These are phyloP conservation scores for Paspalum vaginatum DNA, from an alignment of 176 grass and related monocot species.

Conservation along the genomic window DNA sequence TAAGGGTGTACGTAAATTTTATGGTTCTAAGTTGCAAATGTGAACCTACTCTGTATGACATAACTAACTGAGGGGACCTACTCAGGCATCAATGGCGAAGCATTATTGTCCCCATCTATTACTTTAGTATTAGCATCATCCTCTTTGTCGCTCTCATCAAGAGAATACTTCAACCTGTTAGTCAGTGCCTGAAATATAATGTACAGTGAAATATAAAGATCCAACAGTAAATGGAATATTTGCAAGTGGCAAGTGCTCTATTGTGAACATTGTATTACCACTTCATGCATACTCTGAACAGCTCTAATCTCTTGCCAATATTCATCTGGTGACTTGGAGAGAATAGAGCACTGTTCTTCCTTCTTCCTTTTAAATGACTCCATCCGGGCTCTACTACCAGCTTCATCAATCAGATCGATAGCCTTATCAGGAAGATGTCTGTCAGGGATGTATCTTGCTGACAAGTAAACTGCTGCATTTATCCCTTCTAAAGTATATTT, in stretches of 20 bases:
- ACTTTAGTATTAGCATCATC: constrained; percentile 41
- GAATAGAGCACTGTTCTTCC: constrained; percentile 74
- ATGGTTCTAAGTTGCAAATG: constrained; percentile 16
- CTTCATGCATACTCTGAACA: constrained; percentile 87
- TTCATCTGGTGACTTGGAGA: constrained; percentile 88
- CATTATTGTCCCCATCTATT: constrained; percentile 34
- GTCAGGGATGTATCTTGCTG: constrained; percentile 93
- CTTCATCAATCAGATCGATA: constrained; percentile 98
- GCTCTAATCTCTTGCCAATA: constrained; percentile 97
- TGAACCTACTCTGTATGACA: constrained; percentile 27
- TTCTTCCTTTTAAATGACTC: constrained; percentile 92
- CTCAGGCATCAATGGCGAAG: constrained; percentile 46
- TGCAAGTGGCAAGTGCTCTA: constrained; percentile 16
- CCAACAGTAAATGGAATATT: constrained; percentile 32
- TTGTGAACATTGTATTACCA: constrained; percentile 54
- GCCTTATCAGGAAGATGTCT: constrained; percentile 97
- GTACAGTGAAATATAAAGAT: constrained; percentile 31
- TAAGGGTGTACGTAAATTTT: constrained; percentile 12
- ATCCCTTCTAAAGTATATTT: constrained; percentile 84
- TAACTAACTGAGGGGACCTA: constrained; percentile 47
- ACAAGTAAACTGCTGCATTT: constrained; percentile 94
- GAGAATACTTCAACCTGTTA: constrained; percentile 88
- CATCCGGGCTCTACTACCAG: constrained; percentile 89
- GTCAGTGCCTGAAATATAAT: constrained; percentile 57
- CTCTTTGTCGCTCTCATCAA: constrained; percentile 56